Evolutionary conservation across 1,284 basidiomycete species (phyloP), one percentile per base, ranked within the genome.

Genomic region (Pyrrhoderma noxium): DNA sequence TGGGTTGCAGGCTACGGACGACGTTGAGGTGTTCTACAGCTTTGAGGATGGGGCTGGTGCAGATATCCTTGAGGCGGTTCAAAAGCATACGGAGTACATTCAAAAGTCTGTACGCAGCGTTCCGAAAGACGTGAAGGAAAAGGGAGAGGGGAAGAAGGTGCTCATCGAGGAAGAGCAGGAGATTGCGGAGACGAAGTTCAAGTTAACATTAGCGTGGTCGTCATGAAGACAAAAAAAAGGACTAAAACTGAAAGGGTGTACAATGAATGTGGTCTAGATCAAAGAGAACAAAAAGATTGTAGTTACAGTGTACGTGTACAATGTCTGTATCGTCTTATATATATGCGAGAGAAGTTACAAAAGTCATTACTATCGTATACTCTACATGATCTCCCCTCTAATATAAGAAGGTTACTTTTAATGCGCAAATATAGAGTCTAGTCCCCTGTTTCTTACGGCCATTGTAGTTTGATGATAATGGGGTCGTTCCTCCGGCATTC

Each of bases 1-100:
- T 1, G 93, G 93, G 1, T 73, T 99, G 58, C 91, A 93, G 66
- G 86, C 93, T 22, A 94, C 93, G 9, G 96, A 99, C 66, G 92
- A 96, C 64, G 84, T 98, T 40, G 80, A 92, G 52, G 81, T 97
- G 39, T 95, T 85, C 70, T 95, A 95, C 72, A 71, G 70, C 54
- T 91, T 96, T 64, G 85, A 88, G 61, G 74, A 78, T 13, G 86
- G 82, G 16, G 64, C 76, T 23, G 83, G 85, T 13, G 70, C 71
- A 27, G 85, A 85, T 27, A 66, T 98, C 55, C 70, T 82, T 22
- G 69, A 72, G n/a, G 89, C 91, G 39, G 80, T 97, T 59, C 66
- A 68, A 51, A 75, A 78, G 56, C 78, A 91, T 61, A 71, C 73
- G 9, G 91, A 90, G 43, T 71, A 85, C 57, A 85, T 99, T 61